These are phyloP conservation scores for Draba incana DNA, from an alignment of 345 rosid genomes.

Conservation along the genomic window DNA sequence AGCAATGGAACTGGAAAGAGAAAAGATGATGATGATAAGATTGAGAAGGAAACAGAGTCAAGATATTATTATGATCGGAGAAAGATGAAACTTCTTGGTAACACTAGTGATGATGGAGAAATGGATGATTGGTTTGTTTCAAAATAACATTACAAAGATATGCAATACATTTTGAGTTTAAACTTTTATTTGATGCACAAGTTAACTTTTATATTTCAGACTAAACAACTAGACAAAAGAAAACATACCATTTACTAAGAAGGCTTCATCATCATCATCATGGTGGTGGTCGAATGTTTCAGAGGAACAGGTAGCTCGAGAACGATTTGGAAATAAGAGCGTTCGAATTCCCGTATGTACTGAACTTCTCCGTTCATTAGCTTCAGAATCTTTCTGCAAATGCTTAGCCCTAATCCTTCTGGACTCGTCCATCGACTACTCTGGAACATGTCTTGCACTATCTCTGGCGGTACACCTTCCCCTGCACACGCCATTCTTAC, in stretches of 20 bases:
- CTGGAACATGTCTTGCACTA: slow-evolving; percentile 90
- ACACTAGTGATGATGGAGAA: no score
- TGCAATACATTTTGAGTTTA: no score
- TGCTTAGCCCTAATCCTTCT: slow-evolving; percentile 86
- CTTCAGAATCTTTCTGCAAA: slow-evolving; percentile 88
- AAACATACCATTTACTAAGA: background rate
- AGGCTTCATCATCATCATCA: background rate
- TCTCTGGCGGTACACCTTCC: slow-evolving; percentile 85
- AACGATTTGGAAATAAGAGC: slow-evolving; percentile 69
- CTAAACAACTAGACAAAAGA: no score
- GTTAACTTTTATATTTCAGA: no score
- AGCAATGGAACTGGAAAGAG: slow-evolving; percentile 24
- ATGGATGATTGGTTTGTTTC: no score
- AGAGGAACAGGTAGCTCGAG: slow-evolving; percentile 65
- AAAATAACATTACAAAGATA: no score
- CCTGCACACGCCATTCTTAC: slow-evolving; percentile 84
- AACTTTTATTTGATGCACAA: no score
- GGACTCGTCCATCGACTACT: slow-evolving; percentile 73
- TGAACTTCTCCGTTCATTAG: slow-evolving; percentile 91
- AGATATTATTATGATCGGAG: background rate
- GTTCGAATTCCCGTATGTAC: slow-evolving; percentile 79
- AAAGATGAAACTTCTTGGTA: no score
- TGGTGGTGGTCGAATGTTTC: no score
- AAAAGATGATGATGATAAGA: slow-evolving; percentile 29
- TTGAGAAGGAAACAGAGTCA: slow-evolving; percentile 24